Conservation (phyloP, 306 rosid genomes). For the Senna tora region DNA sequence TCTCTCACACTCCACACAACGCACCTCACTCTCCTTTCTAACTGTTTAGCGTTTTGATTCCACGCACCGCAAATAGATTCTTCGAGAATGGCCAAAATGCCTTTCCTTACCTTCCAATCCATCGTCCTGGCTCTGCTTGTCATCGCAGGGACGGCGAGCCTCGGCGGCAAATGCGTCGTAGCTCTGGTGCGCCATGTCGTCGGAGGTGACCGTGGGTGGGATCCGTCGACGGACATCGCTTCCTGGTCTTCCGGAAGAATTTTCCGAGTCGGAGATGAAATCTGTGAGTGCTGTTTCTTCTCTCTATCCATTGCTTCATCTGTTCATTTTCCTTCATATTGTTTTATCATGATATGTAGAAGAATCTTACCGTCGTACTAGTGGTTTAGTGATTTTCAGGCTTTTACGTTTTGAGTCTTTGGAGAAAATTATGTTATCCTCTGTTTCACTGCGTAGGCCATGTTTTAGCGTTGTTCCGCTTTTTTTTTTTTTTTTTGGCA, state of each 20-base stretch:
- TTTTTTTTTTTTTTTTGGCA: background rate
- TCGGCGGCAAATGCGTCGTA: conserved; percentile 43
- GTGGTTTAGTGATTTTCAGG: background rate
- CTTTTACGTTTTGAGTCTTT: background rate
- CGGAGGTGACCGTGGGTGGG: conserved; percentile 96
- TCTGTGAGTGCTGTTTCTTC: conserved; percentile 58
- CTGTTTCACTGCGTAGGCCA: background rate
- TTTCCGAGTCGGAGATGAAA: conserved; percentile 76
- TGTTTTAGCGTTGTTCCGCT: background rate
- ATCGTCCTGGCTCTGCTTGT: conserved; percentile 29
- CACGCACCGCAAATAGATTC: background rate
- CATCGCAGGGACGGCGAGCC: background rate
- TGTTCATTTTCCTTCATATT: too few relatives aligned
- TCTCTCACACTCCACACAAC: background rate
- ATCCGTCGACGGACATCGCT: conserved; percentile 55
- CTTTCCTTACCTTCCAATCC: background rate
- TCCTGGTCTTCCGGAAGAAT: conserved; percentile 66
- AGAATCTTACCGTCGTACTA: background rate
- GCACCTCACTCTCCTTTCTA: background rate
- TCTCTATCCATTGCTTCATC: background rate
- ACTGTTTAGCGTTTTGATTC: background rate
- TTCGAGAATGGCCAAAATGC: conserved; percentile 36
- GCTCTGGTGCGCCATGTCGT: conserved; percentile 75
- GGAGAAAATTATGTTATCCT: background rate
- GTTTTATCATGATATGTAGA: background rate